phyloP scores from a whole-genome alignment of 768 basidiomycete species.

The Phanerochaete carnosa region DNA sequence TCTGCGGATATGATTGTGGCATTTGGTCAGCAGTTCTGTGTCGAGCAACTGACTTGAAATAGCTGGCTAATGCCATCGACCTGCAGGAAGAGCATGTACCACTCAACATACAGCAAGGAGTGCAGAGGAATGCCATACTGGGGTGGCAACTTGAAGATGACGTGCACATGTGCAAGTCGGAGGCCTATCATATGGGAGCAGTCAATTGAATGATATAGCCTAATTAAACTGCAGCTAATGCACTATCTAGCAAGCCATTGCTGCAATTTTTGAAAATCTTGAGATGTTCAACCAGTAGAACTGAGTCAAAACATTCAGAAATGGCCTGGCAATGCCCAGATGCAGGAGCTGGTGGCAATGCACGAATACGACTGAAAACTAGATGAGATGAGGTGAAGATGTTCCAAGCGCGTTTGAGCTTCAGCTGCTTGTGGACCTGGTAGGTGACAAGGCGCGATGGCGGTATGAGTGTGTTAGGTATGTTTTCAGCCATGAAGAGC shows the following conservation, averaged over 20 bases:
- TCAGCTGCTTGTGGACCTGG: slow-evolving; percentile 7
- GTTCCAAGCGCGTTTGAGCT: slow-evolving; percentile 3
- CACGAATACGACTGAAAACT: background rate
- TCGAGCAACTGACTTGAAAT: background rate
- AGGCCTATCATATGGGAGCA: no score
- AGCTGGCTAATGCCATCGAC: background rate
- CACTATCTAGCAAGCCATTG: background rate
- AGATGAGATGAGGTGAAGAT: background rate
- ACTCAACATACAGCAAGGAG: slow-evolving; percentile 7
- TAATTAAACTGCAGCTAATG: background rate
- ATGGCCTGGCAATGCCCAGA: background rate
- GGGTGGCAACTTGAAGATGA: slow-evolving; percentile 7
- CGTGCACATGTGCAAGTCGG: background rate
- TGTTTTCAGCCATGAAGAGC: background rate
- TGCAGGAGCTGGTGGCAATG: background rate
- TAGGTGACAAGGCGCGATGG: background rate
- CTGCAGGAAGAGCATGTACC: slow-evolving; percentile 5
- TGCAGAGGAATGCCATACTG: background rate
- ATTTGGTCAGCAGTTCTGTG: background rate
- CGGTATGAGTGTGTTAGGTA: background rate
- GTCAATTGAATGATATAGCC: background rate
- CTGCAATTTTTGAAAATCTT: background rate
- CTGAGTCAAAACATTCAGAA: slow-evolving; percentile 1
- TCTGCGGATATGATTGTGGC: slow-evolving; percentile 5
- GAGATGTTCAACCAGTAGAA: background rate